A percentile compares a stretch with the other conserved stretches of the same genome.
phyloP scores from a whole-genome alignment of 225 moss, liverwort and hornwort genomes.

The Climacium dendroides region DNA sequence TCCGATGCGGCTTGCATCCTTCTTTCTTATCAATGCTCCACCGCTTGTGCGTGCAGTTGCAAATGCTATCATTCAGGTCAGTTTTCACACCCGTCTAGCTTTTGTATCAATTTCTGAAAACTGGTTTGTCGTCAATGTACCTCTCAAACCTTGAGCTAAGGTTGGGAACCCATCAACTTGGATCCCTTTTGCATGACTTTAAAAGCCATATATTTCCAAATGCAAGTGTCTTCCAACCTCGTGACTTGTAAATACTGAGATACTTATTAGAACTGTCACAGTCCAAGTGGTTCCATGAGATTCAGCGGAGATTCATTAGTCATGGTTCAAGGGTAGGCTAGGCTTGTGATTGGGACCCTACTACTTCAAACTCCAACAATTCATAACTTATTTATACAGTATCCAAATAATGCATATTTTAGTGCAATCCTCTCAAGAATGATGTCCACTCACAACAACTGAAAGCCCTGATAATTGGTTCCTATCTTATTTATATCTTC shows the following conservation, averaged over 20 bases:
- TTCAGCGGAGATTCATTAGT: neutral
- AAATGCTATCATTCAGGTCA: slow-evolving; percentile 65
- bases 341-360: neutral
- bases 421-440: neutral
- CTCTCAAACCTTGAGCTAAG: neutral
- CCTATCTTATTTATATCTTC: neutral
- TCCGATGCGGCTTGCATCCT: slow-evolving; percentile 65
- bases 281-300: neutral
- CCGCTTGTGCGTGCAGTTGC: slow-evolving; percentile 66
- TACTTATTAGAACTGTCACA: neutral
- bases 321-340: neutral
- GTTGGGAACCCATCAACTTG: neutral
- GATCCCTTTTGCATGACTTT: neutral
- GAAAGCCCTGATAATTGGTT: neutral
- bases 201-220: neutral
- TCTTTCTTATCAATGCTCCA: slow-evolving; percentile 72
- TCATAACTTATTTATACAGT: neutral
- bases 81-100: neutral
- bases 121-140: neutral
- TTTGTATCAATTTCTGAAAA: neutral
- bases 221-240: neutral
- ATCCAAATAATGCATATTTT: neutral
- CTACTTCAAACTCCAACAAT: neutral
- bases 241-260: neutral
- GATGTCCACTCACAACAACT: neutral